A percentile compares a stretch with the other conserved stretches of the same genome.
These are phyloP conservation scores for Trypanosoma lewisi DNA, from an alignment of 208 protist genomes.

Conservation along the genomic window DNA sequence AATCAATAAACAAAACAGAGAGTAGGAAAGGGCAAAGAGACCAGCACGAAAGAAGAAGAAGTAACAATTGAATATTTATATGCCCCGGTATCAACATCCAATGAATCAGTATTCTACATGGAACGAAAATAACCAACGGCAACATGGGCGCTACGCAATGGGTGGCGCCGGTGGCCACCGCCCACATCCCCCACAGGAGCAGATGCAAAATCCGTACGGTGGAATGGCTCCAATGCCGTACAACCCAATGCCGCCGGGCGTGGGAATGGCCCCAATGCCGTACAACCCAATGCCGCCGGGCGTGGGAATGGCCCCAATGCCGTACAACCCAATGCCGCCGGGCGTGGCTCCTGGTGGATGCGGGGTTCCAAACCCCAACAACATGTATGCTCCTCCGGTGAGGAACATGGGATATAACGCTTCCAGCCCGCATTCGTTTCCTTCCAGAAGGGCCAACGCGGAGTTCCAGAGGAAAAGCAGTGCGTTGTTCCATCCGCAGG, in stretches of 20 bases:
- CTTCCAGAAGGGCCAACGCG: neutral
- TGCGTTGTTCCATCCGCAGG: neutral
- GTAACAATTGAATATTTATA: neutral
- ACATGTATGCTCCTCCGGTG: neutral
- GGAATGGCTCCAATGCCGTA: neutral
- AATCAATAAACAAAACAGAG: neutral
- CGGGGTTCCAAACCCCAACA: no score
- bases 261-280: no score
- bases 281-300: no score
- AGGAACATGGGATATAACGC: neutral
- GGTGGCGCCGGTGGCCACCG: no score
- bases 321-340: no score
- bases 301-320: no score
- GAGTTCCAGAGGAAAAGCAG: neutral
- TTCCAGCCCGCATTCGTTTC: neutral
- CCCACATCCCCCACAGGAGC: neutral
- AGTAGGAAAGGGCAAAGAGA: neutral
- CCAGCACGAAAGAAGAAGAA: neutral
- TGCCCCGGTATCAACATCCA: neutral
- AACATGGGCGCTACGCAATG: neutral
- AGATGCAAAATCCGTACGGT: neutral
- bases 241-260: neutral
- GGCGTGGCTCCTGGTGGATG: no score
- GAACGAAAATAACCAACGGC: neutral
- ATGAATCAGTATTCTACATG: neutral